Conservation (phyloP, 2,329 filamentous ascomycete species). For the Trichoderma oligosporum region DNA sequence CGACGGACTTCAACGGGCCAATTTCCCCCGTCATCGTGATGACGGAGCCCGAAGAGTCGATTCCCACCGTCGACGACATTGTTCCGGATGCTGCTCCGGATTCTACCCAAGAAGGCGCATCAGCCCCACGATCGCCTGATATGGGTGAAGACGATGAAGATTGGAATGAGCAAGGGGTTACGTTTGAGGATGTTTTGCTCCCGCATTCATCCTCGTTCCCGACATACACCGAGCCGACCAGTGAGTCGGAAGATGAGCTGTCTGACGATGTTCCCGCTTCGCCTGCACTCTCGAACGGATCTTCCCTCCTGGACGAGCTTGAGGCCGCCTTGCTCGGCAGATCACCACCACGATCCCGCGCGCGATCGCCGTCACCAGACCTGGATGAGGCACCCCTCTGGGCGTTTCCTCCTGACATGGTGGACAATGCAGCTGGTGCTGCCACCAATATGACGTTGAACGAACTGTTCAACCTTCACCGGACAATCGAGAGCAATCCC, state of each 20-base stretch:
- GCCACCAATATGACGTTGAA: conserved; percentile 16
- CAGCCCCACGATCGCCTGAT: conserved; percentile 9
- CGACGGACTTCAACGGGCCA: conserved; percentile 8
- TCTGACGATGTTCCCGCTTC: neutral
- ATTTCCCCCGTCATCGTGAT: neutral
- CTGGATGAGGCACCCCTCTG: neutral
- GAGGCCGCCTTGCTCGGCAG: conserved; percentile 9
- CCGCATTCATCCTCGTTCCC: neutral
- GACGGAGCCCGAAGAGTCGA: neutral
- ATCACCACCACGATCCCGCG: neutral
- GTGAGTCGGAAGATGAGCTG: neutral
- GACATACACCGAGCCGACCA: neutral
- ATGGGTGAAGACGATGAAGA: conserved; percentile 10
- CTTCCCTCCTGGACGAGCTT: conserved; percentile 10
- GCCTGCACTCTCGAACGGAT: neutral
- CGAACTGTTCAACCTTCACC: conserved; percentile 11
- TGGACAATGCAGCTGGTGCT: neutral
- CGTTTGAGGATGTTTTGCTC: neutral
- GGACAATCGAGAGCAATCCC: conserved; percentile 5
- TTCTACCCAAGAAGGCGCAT: neutral
- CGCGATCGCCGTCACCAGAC: conserved; percentile 10
- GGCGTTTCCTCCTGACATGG: conserved; percentile 16
- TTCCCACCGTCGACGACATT: conserved; percentile 9
- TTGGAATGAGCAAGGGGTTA: conserved; percentile 1
- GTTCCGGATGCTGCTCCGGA: conserved; percentile 13